Base-by-base conservation (phyloP, 768 basidiomycete genomes). In the Termitomyces sp. region DNA sequence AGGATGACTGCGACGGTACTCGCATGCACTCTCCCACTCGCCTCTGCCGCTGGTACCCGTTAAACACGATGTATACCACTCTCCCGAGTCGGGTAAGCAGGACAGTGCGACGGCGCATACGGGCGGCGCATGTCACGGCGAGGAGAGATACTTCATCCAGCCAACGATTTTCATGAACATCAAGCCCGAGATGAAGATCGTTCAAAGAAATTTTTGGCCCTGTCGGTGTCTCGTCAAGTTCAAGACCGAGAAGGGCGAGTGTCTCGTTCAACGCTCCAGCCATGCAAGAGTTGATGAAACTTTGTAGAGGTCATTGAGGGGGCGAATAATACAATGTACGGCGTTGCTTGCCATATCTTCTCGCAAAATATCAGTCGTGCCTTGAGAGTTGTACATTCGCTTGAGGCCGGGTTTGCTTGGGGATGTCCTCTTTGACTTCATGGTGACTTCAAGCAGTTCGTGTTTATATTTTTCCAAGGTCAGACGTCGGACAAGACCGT, bases 11-110 rank as follows among this genome's bases (percentile, higher is more conserved):
- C 85, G 9, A 93, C 88, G 0, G 96, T 96, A 64, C 93, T 95
- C 0, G 96, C 96, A 67, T 98, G 97, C 30, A 91, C 84, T 49
- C 96, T 77, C 5, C 96, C 96, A 58, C 84, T 86, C 2, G 88
- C 77, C 65, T 98, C 96, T 4, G 95, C 98, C 9, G 85, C 85
- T 1, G 97, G 97, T 1, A 98, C 91, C 42, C 97, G 74, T 74
- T 98, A 96, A 0, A 99, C 94, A 2, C 97, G 81, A 74, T 98
- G 97, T 0, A 99, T 93, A 2, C 97, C 97, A 58, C 90, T 94
- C 71, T 99, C 97, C 86, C 89, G n/a, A n/a, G n/a, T n/a, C n/a
- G n/a, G n/a, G n/a, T n/a, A n/a, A n/a, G n/a, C n/a, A n/a, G n/a
- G n/a, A n/a, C n/a, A n/a, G n/a, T n/a, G n/a, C n/a, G n/a, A n/a